These are phyloP conservation scores for Ustilago trichophora DNA, from an alignment of 1,284 basidiomycete genomes.

Conservation along the genomic window DNA sequence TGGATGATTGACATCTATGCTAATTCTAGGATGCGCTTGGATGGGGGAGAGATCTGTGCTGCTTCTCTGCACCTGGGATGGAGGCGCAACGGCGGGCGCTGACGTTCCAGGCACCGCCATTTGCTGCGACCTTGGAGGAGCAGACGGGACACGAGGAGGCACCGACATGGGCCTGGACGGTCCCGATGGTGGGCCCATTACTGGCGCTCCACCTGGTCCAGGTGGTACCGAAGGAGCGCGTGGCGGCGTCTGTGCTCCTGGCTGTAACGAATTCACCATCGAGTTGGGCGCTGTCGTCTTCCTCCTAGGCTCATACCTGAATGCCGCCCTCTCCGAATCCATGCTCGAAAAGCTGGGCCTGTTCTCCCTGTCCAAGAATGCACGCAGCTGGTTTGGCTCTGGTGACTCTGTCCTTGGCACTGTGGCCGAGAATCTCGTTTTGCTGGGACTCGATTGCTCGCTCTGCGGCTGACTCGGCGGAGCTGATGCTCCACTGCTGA, in stretches of 20 bases:
- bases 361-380: constrained; percentile 23
- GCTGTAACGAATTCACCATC: constrained; percentile 7
- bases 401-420: constrained; percentile 29
- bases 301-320: constrained; percentile 33
- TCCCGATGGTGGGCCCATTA: constrained; percentile 37
- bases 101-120: constrained; percentile 18
- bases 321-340: constrained; percentile 14
- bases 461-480: constrained; percentile 9
- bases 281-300: constrained; percentile 20
- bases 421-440: constrained; percentile 1
- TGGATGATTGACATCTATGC: too few species aligned
- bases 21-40: background rate
- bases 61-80: constrained; percentile 1
- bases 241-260: constrained; percentile 30
- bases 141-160: constrained; percentile 36
- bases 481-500: background rate
- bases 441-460: constrained; percentile 13
- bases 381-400: constrained; percentile 21
- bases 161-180: constrained; percentile 42
- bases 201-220: constrained; percentile 2
- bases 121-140: constrained; percentile 24
- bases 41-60: background rate
- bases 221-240: constrained; percentile 38
- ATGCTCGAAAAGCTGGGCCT: constrained; percentile 25
- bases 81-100: background rate